Evolutionary conservation across 2,329 filamentous ascomycete genomes (phyloP).

Genomic region (Rasamsonia emersonii): DNA sequence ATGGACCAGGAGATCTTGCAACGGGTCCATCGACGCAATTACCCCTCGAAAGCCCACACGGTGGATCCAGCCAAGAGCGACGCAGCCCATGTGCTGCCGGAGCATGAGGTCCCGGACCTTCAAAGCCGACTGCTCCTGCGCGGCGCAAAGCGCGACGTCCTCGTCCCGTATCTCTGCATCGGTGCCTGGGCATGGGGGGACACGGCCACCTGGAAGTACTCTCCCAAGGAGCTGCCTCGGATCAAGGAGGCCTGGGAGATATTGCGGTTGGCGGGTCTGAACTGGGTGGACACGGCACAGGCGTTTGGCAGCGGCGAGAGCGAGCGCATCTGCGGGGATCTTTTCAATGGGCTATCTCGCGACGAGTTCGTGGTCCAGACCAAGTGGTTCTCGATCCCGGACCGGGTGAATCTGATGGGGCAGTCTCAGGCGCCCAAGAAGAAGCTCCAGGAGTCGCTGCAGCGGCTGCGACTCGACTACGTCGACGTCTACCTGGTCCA

Average conservation of each 20-base stretch:
- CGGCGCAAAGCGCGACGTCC: slow-evolving; percentile 16
- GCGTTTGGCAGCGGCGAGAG: slow-evolving; percentile 35
- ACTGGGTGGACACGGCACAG: slow-evolving; percentile 39
- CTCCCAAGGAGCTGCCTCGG: slow-evolving; percentile 24
- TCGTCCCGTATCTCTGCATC: slow-evolving; percentile 19
- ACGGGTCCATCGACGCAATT: slow-evolving; percentile 10
- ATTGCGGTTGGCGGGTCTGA: slow-evolving; percentile 28
- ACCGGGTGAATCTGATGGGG: slow-evolving; percentile 24
- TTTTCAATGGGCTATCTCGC: slow-evolving; percentile 29
- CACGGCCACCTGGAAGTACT: slow-evolving; percentile 23
- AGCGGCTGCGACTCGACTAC: slow-evolving; percentile 32
- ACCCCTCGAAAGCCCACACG: slow-evolving; percentile 12
- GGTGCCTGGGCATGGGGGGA: slow-evolving; percentile 24
- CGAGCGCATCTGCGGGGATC: slow-evolving; percentile 33
- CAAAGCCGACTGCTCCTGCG: slow-evolving; percentile 15
- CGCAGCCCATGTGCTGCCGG: slow-evolving; percentile 15
- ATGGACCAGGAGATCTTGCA: slow-evolving; percentile 16
- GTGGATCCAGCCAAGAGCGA: slow-evolving; percentile 15
- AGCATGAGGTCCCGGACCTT: slow-evolving; percentile 11
- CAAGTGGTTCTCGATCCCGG: slow-evolving; percentile 28
- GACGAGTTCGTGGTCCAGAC: slow-evolving; percentile 33
- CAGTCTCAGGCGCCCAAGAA: slow-evolving; percentile 26
- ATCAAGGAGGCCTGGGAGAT: slow-evolving; percentile 32
- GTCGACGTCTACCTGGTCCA: slow-evolving; percentile 38
- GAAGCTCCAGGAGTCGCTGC: slow-evolving; percentile 29